Base-by-base conservation (phyloP, 768 basidiomycete species). In the Dacryopinax spathularia region DNA sequence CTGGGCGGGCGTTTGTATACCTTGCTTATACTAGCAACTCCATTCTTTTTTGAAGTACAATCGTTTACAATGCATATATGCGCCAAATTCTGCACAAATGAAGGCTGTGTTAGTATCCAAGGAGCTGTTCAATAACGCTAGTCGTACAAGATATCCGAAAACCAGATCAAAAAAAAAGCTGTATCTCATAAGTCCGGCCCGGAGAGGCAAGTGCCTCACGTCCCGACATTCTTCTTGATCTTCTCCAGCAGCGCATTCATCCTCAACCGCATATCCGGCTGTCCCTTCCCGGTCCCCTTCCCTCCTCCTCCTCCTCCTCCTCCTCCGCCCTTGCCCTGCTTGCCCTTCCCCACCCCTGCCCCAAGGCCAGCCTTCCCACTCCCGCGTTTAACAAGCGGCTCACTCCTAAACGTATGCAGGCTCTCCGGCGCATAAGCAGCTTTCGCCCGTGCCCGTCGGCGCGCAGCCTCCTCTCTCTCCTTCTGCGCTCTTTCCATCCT, bases 191-290 rank as follows among this genome's bases (percentile, higher is more conserved):
- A n/a, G n/a, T n/a, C n/a, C n/a, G n/a, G n/a, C n/a, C n/a, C n/a
- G n/a, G n/a, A n/a, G n/a, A n/a, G n/a, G n/a, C n/a, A n/a, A n/a
- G n/a, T n/a, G n/a, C n/a, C n/a, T n/a, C n/a, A n/a, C 10, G 34
- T 4, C 12, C 5, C 35, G 15, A 33, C 35, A n/a, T 69, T 70
- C 69, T 70, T 60, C 68, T 89, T 87, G 67, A 95, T 92, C 74
- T 87, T 86, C 72, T 91, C 89, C 64, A 95, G 80, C 79, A 95
- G 79, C 31, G 82, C 85, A 66, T 84, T 83, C 90, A 95, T 94
- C 60, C 91, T 84, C 60, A 88, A 74, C 69, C 86, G 88, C 91
- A 95, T 93, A 70, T 82, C 78, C n/a, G 84, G 84, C 68, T 84
- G 83, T 2, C 81, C 76, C 65, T 70, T 68, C 39, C 78, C 76